Evolutionary conservation across 73 alveolate species (phyloP), one percentile per base, ranked within the genome.

Genomic region (Effrenium voratum): DNA sequence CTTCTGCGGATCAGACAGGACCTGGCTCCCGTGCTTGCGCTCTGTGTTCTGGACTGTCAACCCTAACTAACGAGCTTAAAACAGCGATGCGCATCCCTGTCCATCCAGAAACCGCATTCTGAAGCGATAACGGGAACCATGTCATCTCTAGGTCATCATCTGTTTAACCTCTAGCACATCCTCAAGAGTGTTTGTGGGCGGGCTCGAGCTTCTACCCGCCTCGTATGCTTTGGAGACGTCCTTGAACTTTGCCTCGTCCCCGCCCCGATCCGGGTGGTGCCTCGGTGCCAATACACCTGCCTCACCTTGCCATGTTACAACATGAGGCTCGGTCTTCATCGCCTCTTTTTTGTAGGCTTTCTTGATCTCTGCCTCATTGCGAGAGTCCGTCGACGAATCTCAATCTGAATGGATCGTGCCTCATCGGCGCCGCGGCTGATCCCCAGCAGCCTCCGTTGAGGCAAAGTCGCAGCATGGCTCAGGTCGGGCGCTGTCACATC

Each of bases 231-330:
- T 72, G 68, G 99, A 98, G 36, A 99, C 45, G 85, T 99, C 99
- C 40, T 98, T 88, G 92, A 93, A 99, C 96, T 81, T 93, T 44
- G 85, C 99, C 87, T 93, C 99, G 87, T 93, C 99, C 45, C 99
- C 99, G 13, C 99, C 99, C 83, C 99, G 99, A 95, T 99, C 99
- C 0, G 99, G 99, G 72, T 99, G 99, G 49, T 59, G 63, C 75
- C 95, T 88, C 72, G 77, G 80, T 22, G 8, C 26, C 83, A 38
- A 38, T 8, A 5, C 76, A n/a, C n/a, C 81, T 70, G 81, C 24
- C 26, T 49, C 50, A 40, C 36, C 16, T 34, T 36, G 47, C 5
- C 30, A 19, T 34, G 81, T 38, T 34, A 38, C 41, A 16, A 16
- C 79, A 66, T n/a, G 41, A 66, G 45, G 95, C 70, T 60, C 73